phyloP scores from a whole-genome alignment of 2,329 filamentous ascomycete species.

The Aspergillus piperis region DNA sequence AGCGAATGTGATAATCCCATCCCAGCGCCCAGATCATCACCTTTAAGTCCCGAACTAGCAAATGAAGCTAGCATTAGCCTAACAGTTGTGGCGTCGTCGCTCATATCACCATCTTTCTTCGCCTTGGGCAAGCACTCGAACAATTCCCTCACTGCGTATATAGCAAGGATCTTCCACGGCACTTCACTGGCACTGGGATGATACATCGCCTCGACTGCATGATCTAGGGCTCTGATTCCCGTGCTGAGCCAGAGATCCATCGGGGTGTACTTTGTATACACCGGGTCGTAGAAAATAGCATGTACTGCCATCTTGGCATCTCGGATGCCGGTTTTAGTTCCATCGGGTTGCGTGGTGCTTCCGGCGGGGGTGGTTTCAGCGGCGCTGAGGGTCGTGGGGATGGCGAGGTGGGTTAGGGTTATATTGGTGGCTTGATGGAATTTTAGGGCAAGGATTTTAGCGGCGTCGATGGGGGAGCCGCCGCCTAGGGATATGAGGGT shows the following conservation, averaged over 20 bases:
- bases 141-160: neutral
- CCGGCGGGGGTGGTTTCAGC: constrained; percentile 9
- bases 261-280: constrained; percentile 1
- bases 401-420: constrained; percentile 5
- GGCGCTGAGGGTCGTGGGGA: constrained; percentile 11
- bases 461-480: constrained; percentile 5
- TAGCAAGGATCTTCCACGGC: neutral
- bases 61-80: constrained; percentile 6
- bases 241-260: constrained; percentile 3
- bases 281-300: constrained; percentile 9
- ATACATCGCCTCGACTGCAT: constrained; percentile 6
- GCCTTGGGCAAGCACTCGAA: neutral
- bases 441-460: constrained; percentile 1
- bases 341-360: neutral
- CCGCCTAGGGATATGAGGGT: constrained; percentile 6
- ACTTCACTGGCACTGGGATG: neutral
- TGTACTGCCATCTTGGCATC: neutral
- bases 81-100: neutral
- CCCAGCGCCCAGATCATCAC: neutral
- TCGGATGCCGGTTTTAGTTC: neutral
- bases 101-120: neutral
- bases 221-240: constrained; percentile 9
- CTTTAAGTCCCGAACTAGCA: constrained; percentile 7
- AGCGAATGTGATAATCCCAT: constrained; percentile 6
- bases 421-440: neutral